Conservation (phyloP, 2,329 filamentous ascomycete species). For the Epichloe gansuensis region DNA sequence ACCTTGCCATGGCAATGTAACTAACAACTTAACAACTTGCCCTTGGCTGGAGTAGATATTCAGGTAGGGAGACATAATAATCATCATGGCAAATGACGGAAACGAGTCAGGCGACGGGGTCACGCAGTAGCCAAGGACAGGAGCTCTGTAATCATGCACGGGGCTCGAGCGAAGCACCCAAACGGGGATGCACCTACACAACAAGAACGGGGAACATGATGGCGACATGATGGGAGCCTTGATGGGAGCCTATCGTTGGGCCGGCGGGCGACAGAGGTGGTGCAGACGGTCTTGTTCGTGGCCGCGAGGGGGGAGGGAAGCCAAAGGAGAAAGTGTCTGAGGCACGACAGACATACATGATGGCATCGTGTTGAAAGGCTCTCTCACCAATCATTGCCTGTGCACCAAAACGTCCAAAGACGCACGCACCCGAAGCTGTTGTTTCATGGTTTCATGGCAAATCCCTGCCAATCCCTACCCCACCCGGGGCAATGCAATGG, state of each 20-base stretch:
- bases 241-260: slow-evolving; percentile 1
- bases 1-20: not conserved
- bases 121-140: not conserved
- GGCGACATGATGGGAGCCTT: not conserved
- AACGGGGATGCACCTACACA: not conserved
- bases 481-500: not conserved
- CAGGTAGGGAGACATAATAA: not conserved
- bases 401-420: not conserved
- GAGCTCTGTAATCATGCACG: not conserved
- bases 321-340: not conserved
- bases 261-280: not conserved
- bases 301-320: not conserved
- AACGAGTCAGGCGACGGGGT: not conserved
- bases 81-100: not conserved
- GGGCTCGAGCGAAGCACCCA: not conserved
- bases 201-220: not conserved
- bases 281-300: not conserved
- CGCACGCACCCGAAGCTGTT: slow-evolving; percentile 2
- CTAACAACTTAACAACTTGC: not conserved
- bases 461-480: slow-evolving; percentile 1
- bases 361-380: not conserved
- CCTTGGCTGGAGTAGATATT: not conserved
- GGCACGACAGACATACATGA: not conserved
- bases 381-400: not conserved
- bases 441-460: slow-evolving; percentile 4